A percentile compares a stretch with the other conserved stretches of the same genome.
Conservation (phyloP, 257 asterid species). For the Jacaranda mimosifolia region DNA sequence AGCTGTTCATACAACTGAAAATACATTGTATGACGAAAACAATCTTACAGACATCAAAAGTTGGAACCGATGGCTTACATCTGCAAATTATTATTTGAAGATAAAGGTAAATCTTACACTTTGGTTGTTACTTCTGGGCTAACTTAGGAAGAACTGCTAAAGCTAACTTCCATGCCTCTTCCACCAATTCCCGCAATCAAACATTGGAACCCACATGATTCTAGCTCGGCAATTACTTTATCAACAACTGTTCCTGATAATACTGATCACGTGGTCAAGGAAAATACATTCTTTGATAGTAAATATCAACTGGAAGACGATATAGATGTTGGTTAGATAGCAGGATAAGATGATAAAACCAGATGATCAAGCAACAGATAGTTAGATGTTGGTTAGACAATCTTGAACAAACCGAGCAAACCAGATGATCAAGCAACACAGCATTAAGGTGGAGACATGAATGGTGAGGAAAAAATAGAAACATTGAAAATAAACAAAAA, state of each 20-base stretch:
- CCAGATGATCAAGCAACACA: constrained; percentile 18
- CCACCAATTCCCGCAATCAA: constrained; percentile 93
- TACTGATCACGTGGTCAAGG: constrained; percentile 71
- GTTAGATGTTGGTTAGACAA: not conserved
- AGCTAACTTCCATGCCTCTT: constrained; percentile 80
- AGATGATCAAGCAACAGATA: constrained; percentile 16
- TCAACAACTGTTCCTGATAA: constrained; percentile 84
- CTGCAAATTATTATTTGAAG: constrained; percentile 32
- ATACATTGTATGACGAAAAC: not conserved
- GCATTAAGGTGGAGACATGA: not conserved
- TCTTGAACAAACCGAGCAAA: not conserved
- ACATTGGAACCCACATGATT: constrained; percentile 84
- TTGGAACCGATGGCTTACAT: constrained; percentile 1
- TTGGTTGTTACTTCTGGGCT: constrained; percentile 22
- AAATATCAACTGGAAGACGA: constrained; percentile 17
- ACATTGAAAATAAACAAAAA: constrained; percentile 17
- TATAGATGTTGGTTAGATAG: not conserved
- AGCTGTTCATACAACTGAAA: constrained; percentile 28
- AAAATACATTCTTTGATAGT: not conserved
- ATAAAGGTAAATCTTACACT: constrained; percentile 41
- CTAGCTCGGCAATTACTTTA: constrained; percentile 73
- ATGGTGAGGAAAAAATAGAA: not conserved
- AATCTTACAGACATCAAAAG: not conserved
- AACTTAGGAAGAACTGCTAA: constrained; percentile 60
- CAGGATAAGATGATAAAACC: not conserved